phyloP scores from a whole-genome alignment of 257 asterid genomes.

The Handroanthus guayacan region DNA sequence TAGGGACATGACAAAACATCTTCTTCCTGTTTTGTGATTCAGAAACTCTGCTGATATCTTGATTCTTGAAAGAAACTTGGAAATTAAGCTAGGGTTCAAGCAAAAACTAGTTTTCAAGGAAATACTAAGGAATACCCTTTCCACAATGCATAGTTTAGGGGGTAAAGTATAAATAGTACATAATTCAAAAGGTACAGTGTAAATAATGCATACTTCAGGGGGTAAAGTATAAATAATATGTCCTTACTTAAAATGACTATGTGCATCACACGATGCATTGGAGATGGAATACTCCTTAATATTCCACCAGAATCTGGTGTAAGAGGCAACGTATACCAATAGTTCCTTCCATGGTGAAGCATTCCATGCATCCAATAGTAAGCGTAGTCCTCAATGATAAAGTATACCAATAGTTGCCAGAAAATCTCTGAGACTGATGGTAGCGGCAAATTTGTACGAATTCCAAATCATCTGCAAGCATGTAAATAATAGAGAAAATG shows the following conservation, averaged over 20 bases:
- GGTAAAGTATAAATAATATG: no score
- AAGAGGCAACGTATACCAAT: slow-evolving; percentile 67
- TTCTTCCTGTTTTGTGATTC: slow-evolving; percentile 25
- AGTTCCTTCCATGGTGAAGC: slow-evolving; percentile 69
- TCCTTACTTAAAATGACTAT: no score
- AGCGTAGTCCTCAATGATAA: slow-evolving; percentile 73
- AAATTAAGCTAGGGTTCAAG: slow-evolving; percentile 36
- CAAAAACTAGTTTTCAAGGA: neutral
- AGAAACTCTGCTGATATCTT: slow-evolving; percentile 1
- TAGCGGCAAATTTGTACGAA: slow-evolving; percentile 70
- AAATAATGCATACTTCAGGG: no score
- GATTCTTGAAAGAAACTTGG: neutral
- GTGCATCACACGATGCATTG: no score
- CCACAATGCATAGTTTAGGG: no score
- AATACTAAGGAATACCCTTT: no score
- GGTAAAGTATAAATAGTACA: neutral
- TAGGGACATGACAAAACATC: slow-evolving; percentile 32
- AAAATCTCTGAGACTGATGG: slow-evolving; percentile 64
- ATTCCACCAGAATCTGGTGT: no score
- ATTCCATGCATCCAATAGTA: slow-evolving; percentile 77
- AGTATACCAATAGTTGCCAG: slow-evolving; percentile 62
- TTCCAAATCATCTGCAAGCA: slow-evolving; percentile 64
- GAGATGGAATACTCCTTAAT: no score
- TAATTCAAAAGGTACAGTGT: no score
- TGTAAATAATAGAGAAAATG: no score